phyloP scores from a whole-genome alignment of 805 yeast genomes.

The Soucietia sequanensis region DNA sequence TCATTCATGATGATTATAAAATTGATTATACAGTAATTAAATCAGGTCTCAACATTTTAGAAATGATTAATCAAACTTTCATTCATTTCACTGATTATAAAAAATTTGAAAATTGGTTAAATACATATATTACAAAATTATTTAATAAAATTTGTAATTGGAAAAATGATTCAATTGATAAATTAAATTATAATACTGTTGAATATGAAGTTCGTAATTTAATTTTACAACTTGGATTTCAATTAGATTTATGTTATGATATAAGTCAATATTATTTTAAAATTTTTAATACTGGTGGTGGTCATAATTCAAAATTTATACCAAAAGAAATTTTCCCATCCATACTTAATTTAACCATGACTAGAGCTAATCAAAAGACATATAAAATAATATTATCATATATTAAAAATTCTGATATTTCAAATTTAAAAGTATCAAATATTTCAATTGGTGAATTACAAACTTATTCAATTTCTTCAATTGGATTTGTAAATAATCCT shows the following conservation, averaged over 20 bases:
- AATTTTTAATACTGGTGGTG: conserved; percentile 43
- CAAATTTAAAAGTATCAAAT: conserved; percentile 39
- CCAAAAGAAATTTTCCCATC: conserved; percentile 52
- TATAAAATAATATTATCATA: conserved; percentile 60
- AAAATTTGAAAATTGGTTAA: conserved; percentile 22
- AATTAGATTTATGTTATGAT: conserved; percentile 22
- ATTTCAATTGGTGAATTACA: conserved; percentile 42
- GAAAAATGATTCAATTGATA: conserved; percentile 19
- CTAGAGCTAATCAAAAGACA: conserved; percentile 42
- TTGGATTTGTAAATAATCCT: conserved; percentile 48
- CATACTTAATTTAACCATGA: conserved; percentile 42
- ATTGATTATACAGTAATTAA: conserved; percentile 33
- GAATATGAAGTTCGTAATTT: conserved; percentile 47
- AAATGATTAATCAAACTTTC: conserved; percentile 30
- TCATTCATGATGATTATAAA: conserved; percentile 19
- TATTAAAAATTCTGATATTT: conserved; percentile 48
- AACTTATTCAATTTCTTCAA: conserved; percentile 52
- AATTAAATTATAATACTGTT: conserved; percentile 11
- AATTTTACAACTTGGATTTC: conserved; percentile 40
- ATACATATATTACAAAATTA: conserved; percentile 13
- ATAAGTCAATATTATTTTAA: conserved; percentile 44
- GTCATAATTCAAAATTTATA: conserved; percentile 45
- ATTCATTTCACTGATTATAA: conserved; percentile 26
- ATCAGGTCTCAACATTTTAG: conserved; percentile 32
- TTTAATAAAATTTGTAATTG: conserved; percentile 24